Evolutionary conservation across 805 yeast species (phyloP), one percentile per base, ranked within the genome.

Genomic region (Allodekkera sacchari): DNA sequence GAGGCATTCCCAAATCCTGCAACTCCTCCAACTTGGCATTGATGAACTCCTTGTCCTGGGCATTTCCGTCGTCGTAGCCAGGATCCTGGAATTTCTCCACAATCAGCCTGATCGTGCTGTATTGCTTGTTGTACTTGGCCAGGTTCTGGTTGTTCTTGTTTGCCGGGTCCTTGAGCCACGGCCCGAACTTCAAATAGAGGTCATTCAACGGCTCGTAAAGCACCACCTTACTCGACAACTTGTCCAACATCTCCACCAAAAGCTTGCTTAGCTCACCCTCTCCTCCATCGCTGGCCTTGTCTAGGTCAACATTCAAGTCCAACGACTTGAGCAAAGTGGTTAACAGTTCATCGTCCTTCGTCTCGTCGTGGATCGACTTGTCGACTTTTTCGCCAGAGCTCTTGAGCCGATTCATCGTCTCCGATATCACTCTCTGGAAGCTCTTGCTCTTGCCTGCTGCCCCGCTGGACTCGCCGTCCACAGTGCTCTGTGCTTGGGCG

Each of bases 191-290:
- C 9, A 63, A 58, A 41, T 77, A 73, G 52, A 88, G 66, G 38
- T 85, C 95, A 47, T 78, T 81, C 58, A 89, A 68, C 3, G 97
- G 96, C 44, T 81, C 94, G 50, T 83, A 88, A 23, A 89, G 64
- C 14, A 88, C 82, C 35, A 79, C 88, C 49, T 87, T 89, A 5
- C 92, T 74, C 6, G 92, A 73, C 52, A 89, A 67, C 50, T 87
- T 89, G 39, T 75, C 78, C 46, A 89, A 64, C 75, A 89, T 76
- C 22, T 82, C 84, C 13, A 66, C 68, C 38, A 84, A 58, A 29
- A 84, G 57, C 37, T 73, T 71, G 17, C 78, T 63, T 40, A 80
- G 57, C 23, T 49, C 56, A 6, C 50, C 63, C 17, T 36, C 30
- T 6, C 38, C 44, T 4, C 48, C 55, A 14, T 32, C 40, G 7